Conservation (phyloP, 805 yeast species). For the Metschnikowia shivogae region DNA sequence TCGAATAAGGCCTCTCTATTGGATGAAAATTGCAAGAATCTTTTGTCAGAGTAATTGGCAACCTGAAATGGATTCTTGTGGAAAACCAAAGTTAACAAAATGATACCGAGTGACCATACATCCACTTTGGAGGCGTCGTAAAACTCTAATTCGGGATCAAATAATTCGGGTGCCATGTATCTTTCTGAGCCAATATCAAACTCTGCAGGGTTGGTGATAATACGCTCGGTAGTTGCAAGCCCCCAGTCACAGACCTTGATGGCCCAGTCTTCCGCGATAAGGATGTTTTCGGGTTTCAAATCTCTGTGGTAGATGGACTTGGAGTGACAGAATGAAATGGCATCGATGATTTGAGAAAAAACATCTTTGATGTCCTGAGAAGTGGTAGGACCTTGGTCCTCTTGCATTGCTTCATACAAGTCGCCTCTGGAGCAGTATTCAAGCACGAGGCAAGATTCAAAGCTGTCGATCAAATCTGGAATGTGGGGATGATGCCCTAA, state of each 20-base stretch:
- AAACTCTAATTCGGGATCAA: conserved; percentile 53
- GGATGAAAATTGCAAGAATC: conserved; percentile 79
- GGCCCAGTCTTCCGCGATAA: conserved; percentile 49
- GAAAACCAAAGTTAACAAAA: conserved; percentile 77
- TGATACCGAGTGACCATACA: conserved; percentile 86
- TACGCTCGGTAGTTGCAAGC: conserved; percentile 47
- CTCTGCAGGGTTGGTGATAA: conserved; percentile 50
- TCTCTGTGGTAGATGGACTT: conserved; percentile 51
- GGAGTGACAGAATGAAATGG: conserved; percentile 49
- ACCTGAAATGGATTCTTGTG: conserved; percentile 83
- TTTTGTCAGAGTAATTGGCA: conserved; percentile 75
- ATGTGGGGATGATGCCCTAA: conserved; percentile 51
- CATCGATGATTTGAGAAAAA: conserved; percentile 46
- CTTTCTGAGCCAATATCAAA: conserved; percentile 88
- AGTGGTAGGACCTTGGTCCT: conserved; percentile 57
- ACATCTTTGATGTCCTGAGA: conserved; percentile 55
- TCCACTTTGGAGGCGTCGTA: conserved; percentile 83
- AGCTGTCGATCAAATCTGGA: conserved; percentile 43
- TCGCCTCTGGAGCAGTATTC: conserved; percentile 90
- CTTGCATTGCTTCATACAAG: conserved; percentile 72
- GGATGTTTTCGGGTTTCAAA: conserved; percentile 54
- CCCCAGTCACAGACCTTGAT: conserved; percentile 59
- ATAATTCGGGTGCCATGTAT: conserved; percentile 92
- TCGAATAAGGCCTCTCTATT: conserved; percentile 89
- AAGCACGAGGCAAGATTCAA: conserved; percentile 53